Base-by-base conservation (phyloP, 805 yeast genomes). In the Ogataea thermomethanolica region DNA sequence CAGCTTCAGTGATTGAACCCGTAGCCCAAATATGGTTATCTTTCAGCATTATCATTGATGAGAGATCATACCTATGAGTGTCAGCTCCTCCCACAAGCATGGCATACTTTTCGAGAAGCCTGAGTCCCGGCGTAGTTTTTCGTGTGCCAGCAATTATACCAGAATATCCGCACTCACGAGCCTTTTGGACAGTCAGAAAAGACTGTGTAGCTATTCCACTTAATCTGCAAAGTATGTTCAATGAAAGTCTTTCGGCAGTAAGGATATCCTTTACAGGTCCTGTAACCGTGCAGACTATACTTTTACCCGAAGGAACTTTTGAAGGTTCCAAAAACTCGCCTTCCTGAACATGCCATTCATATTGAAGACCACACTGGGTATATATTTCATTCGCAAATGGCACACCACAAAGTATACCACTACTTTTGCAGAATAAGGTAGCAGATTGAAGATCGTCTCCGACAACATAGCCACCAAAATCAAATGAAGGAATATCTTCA, bases 1-100 rank as follows among this genome's bases (percentile, higher is more conserved):
- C 91, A 1, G 98, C 97, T 33, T 73, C 67, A 3, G 95, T 84
- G 46, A 90, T 91, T 22, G 95, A 87, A 0, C 97, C 97, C 2
- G 95, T 85, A 4, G 95, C 81, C 79, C 93, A 85, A 29, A 90
- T 74, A 58, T 91, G 98, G 61, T 90, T 90, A 58, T 90, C 98
- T 62, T 90, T 90, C 52, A 90, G 74, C 98, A 91, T 90, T 2
- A 91, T 90, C 98, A 90, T 90, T 2, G 93, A 77, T 32, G 93
- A 81, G 41, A 90, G 74, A 59, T 91, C 97, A 58, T 87, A 87
- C 48, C 98, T 73, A 62, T 90, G 98, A 40, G 93, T 75, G 58
- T 90, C 98, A 41, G 87, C 84, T 3, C 97, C 97, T 24, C 97
- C 98, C 8, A 90, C 95, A 24, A 87, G 66, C 98, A 90, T 91